Percentiles rank a stretch among this genome's conserved stretches.
Evolutionary conservation across 305 asterid species (phyloP).

Genomic region (Fraxinus angustifolia): DNA sequence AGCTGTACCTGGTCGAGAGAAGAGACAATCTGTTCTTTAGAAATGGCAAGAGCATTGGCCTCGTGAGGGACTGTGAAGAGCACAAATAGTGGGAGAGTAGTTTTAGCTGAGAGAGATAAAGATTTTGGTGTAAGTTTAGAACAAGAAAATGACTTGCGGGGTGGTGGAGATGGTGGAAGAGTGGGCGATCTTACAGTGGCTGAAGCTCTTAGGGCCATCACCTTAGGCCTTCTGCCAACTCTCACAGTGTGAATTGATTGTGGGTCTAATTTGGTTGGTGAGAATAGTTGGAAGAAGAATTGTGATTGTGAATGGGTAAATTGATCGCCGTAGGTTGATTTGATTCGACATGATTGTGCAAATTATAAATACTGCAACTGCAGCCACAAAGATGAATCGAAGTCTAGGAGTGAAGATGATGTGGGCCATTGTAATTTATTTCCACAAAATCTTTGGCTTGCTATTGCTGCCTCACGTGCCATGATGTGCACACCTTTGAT

Average conservation of each 20-base stretch:
- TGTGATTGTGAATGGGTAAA: neutral
- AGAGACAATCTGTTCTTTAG: constrained; percentile 80
- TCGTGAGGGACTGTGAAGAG: constrained; percentile 54
- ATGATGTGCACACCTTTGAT: neutral
- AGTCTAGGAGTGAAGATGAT: neutral
- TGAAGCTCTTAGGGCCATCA: constrained; percentile 83
- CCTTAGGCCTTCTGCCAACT: constrained; percentile 29
- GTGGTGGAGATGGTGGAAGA: constrained; percentile 34
- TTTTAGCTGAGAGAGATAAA: constrained; percentile 41
- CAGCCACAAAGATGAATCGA: neutral
- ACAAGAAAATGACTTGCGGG: constrained; percentile 24
- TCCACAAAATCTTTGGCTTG: neutral
- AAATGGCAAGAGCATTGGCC: constrained; percentile 62
- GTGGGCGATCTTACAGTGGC: constrained; percentile 60
- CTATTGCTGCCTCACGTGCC: neutral
- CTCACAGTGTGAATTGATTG: constrained; percentile 4
- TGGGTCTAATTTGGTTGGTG: constrained; percentile 27
- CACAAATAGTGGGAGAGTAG: constrained; percentile 56
- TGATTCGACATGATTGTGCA: neutral
- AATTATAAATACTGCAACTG: neutral
- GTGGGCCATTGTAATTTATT: neutral
- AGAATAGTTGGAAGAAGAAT: constrained; percentile 9
- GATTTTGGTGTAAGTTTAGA: constrained; percentile 31
- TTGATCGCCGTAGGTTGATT: neutral
- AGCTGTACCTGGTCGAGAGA: constrained; percentile 72